Evolutionary conservation across 2,329 filamentous ascomycete species (phyloP).

Genomic region (Sclerotiophoma versabilis): DNA sequence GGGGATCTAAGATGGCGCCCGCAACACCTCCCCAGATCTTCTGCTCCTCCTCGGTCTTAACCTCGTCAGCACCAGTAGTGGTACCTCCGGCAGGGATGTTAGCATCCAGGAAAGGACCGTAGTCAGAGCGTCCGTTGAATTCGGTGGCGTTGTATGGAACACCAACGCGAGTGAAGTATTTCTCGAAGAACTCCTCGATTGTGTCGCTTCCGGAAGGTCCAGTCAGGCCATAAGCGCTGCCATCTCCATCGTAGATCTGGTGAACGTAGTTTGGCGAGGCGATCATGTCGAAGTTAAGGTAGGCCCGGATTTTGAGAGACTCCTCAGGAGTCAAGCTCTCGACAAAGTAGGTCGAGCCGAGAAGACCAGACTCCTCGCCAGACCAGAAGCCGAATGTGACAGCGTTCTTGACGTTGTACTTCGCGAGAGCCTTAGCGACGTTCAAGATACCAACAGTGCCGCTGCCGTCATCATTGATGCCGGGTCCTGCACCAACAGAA

Average conservation of each 20-base stretch:
- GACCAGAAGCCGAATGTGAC: conserved; percentile 51
- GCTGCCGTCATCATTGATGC: conserved; percentile 52
- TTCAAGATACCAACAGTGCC: conserved; percentile 48
- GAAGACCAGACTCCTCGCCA: conserved; percentile 48
- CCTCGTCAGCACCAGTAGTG: conserved; percentile 48
- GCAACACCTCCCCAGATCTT: conserved; percentile 44
- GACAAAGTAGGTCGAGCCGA: conserved; percentile 48
- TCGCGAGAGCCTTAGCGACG: conserved; percentile 47
- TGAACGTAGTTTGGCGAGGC: conserved; percentile 48
- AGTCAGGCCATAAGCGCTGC: conserved; percentile 38
- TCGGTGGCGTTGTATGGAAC: conserved; percentile 40
- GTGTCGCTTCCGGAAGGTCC: conserved; percentile 44
- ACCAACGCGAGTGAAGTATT: conserved; percentile 38
- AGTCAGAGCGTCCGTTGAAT: conserved; percentile 51
- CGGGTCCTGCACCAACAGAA: conserved; percentile 46
- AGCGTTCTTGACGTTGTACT: conserved; percentile 52
- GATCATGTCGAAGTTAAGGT: conserved; percentile 55
- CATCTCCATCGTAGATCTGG: conserved; percentile 49
- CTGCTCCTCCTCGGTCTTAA: conserved; percentile 48
- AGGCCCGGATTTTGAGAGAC: conserved; percentile 45
- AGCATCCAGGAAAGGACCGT: conserved; percentile 45
- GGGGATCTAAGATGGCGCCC: conserved; percentile 33
- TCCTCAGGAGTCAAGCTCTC: conserved; percentile 33
- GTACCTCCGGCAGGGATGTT: conserved; percentile 48
- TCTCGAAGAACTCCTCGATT: conserved; percentile 44